phyloP scores from a whole-genome alignment of 2,329 filamentous ascomycete species.

The Nemania serpens region DNA sequence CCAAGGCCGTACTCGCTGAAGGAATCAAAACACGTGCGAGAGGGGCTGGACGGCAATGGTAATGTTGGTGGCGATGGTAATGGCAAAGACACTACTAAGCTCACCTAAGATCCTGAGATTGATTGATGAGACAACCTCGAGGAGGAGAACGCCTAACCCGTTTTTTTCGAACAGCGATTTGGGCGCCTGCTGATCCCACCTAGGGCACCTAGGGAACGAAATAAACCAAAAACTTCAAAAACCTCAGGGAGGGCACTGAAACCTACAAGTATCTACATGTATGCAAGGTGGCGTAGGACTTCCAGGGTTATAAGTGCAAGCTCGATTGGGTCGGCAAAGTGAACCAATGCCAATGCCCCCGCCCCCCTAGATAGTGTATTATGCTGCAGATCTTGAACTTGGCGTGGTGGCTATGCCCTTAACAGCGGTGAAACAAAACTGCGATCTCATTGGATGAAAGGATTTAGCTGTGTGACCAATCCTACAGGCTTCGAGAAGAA shows the following conservation, averaged over 20 bases:
- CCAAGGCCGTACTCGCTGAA: no score
- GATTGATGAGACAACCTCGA: background rate
- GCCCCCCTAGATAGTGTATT: no score
- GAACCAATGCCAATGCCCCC: no score
- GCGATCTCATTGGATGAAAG: conserved; percentile 2
- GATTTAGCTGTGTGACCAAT: conserved; percentile 1
- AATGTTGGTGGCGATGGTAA: background rate
- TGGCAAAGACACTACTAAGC: no score
- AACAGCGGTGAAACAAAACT: conserved; percentile 6
- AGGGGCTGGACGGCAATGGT: background rate
- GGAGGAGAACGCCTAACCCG: background rate
- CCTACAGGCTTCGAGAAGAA: conserved; percentile 24
- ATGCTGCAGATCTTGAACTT: background rate
- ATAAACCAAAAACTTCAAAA: background rate
- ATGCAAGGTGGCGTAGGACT: background rate
- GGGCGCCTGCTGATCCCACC: background rate
- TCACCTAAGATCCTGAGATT: no score
- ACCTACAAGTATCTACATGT: background rate
- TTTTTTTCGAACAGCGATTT: no score
- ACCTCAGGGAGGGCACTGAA: no score
- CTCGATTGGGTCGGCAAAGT: background rate
- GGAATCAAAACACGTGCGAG: no score
- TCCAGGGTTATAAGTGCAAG: background rate
- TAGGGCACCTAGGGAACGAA: no score
- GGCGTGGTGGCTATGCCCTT: conserved; percentile 8